Base-by-base conservation (phyloP, 768 basidiomycete species). In the Agaricus subrufescens region DNA sequence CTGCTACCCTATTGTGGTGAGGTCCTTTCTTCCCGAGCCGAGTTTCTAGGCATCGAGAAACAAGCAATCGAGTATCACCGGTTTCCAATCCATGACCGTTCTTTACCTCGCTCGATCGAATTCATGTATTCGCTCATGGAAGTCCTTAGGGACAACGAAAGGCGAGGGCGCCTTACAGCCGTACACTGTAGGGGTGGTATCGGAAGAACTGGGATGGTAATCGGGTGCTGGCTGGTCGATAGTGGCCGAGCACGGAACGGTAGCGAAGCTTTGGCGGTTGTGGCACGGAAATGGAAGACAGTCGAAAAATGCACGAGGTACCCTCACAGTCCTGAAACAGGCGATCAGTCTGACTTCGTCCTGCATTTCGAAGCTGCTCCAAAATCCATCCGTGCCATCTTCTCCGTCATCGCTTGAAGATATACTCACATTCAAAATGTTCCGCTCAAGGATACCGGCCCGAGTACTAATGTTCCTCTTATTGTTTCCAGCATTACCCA, bases 111-210 rank as follows among this genome's bases (percentile, higher is more conserved):
- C 62, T 83, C 81, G 10, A 64, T 72, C 31, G 77, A 83, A 26
- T 79, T 79, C 62, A 81, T 90, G 72, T 77, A 82, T 52, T 63
- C 68, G 30, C 82, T 89, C 53, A 71, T 91, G 51, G 73, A 73
- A 50, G 82, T 83, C 12, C 69, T 90, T 10, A 66, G 78, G 29
- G 83, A 86, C 64, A 86, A 86, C 61, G 78, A 84, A 58, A 65
- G 63, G 6, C 76, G 82, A 3, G 83, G 80, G 1, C 76, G 87
- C 12, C 76, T 84, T 34, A 74, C 71, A n/a, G 89, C 87, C 4
- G 87, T 91, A 4, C 89, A 91, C 63, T 91, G 89, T 65, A 78
- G 87, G 8, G 89, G 89, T 1, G 89, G 89, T 0, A 90, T 90
- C 48, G 89, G 88, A 1, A 73, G 88, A 60, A 85, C 85, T 52